Evolutionary conservation across 768 basidiomycete species (phyloP).

Genomic region (Macrolepiota dolichaula): DNA sequence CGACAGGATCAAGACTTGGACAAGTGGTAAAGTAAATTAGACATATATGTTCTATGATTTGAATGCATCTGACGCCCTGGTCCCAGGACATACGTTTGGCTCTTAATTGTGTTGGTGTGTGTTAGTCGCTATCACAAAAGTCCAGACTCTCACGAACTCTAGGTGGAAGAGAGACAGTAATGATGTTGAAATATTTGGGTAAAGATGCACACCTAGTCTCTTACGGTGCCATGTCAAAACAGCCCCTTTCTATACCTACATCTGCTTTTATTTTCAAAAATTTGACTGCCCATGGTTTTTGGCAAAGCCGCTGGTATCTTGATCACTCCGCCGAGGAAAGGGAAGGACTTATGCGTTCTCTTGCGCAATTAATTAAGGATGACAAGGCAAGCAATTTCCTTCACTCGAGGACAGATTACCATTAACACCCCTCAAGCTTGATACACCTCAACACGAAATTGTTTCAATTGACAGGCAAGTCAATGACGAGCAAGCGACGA

Average conservation of each 20-base stretch:
- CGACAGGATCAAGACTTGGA: slow-evolving; percentile 59
- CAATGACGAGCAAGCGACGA: slow-evolving; percentile 33
- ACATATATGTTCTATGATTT: background rate
- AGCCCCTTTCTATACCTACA: slow-evolving; percentile 73
- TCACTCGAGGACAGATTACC: background rate
- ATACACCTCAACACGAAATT: slow-evolving; percentile 68
- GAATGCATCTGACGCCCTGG: background rate
- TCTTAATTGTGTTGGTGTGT: slow-evolving; percentile 49
- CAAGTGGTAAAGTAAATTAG: slow-evolving; percentile 49
- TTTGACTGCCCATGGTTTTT: slow-evolving; percentile 72
- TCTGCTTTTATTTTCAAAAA: slow-evolving; percentile 85
- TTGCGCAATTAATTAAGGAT: slow-evolving; percentile 50
- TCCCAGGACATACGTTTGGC: slow-evolving; percentile 40
- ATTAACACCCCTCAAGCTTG: slow-evolving; percentile 41
- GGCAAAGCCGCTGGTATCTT: slow-evolving; percentile 73
- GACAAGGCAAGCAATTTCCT: slow-evolving; percentile 42
- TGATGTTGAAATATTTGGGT: slow-evolving; percentile 68
- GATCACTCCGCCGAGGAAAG: slow-evolving; percentile 46
- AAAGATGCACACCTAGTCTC: slow-evolving; percentile 73
- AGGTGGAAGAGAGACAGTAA: slow-evolving; percentile 63
- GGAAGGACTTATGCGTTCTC: slow-evolving; percentile 42
- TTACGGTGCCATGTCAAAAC: slow-evolving; percentile 89
- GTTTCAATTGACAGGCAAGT: slow-evolving; percentile 42
- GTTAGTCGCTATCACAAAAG: background rate
- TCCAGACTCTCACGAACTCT: background rate